Evolutionary conservation across 768 basidiomycete species (phyloP).

Genomic region (Podaxis pistillaris): DNA sequence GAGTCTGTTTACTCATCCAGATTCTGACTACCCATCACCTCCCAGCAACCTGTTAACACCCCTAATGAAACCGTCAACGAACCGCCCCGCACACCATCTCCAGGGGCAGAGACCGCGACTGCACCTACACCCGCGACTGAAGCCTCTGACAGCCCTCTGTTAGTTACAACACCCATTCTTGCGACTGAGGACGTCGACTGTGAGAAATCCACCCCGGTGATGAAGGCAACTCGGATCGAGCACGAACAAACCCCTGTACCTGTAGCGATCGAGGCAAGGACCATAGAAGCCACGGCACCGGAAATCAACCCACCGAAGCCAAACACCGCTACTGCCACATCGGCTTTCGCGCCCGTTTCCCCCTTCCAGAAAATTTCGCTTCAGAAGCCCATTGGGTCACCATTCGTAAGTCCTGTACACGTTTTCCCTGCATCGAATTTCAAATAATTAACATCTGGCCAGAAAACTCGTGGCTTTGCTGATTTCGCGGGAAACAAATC

Average conservation of each 20-base stretch:
- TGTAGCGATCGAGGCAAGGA: not conserved
- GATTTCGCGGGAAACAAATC: conserved; percentile 9
- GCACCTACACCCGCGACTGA: conserved; percentile 7
- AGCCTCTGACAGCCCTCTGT: conserved; percentile 3
- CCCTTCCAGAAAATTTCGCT: conserved; percentile 2
- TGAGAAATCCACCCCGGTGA: not conserved
- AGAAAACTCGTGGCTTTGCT: conserved; percentile 10
- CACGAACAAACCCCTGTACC: not conserved
- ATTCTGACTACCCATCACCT: not conserved
- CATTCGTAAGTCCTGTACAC: not conserved
- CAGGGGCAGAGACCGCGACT: conserved; percentile 15
- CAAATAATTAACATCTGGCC: too few species aligned
- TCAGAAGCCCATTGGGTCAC: conserved; percentile 8
- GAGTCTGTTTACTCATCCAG: not conserved
- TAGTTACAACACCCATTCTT: not conserved
- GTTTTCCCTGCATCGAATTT: not conserved
- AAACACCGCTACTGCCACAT: not conserved
- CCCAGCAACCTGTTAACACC: not conserved
- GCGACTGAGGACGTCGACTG: not conserved
- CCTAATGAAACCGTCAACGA: conserved; percentile 17
- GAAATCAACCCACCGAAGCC: not conserved
- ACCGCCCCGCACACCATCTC: conserved; percentile 26
- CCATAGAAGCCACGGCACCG: too few species aligned
- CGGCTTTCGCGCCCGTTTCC: not conserved
- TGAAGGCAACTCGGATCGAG: not conserved